Evolutionary conservation across 345 rosid genomes (phyloP).

Genomic region (Hypericum androsaemum): DNA sequence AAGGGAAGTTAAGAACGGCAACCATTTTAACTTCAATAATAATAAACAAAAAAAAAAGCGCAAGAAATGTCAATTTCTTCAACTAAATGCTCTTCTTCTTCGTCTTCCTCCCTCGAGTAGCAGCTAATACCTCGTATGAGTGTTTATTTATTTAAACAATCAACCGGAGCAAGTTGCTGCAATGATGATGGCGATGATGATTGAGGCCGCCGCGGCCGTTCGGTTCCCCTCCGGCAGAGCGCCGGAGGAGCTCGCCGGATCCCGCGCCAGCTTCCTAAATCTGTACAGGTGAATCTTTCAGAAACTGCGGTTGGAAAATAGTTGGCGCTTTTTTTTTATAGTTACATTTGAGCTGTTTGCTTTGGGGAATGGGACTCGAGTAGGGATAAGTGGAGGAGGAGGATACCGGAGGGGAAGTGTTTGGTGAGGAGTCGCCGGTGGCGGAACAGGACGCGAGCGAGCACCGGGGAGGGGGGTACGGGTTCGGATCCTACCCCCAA

Average conservation of each 20-base stretch:
- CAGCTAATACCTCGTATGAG: no score
- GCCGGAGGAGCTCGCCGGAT: slow-evolving; percentile 38
- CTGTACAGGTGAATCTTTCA: no score
- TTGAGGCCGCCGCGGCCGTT: slow-evolving; percentile 52
- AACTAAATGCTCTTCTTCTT: no score
- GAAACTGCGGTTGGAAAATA: no score
- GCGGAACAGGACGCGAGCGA: slow-evolving; percentile 52
- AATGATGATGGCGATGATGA: slow-evolving; percentile 31
- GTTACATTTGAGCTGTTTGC: no score
- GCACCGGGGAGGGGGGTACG: slow-evolving; percentile 46
- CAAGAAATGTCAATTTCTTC: no score
- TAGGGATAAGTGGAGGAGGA: slow-evolving; percentile 39
- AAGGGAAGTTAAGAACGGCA: no score
- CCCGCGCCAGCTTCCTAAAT: neutral
- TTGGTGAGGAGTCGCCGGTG: slow-evolving; percentile 26
- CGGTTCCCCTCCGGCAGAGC: slow-evolving; percentile 52
- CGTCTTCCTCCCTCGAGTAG: no score
- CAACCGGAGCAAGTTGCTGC: neutral
- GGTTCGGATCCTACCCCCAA: slow-evolving; percentile 47
- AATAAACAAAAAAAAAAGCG: no score
- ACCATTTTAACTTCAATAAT: no score
- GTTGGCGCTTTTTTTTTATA: no score
- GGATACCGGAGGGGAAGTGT: slow-evolving; percentile 22
- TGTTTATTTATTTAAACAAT: no score
- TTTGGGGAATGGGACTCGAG: neutral